Conservation (phyloP, 139 green algal species). For the Coccomyxa sp. region DNA sequence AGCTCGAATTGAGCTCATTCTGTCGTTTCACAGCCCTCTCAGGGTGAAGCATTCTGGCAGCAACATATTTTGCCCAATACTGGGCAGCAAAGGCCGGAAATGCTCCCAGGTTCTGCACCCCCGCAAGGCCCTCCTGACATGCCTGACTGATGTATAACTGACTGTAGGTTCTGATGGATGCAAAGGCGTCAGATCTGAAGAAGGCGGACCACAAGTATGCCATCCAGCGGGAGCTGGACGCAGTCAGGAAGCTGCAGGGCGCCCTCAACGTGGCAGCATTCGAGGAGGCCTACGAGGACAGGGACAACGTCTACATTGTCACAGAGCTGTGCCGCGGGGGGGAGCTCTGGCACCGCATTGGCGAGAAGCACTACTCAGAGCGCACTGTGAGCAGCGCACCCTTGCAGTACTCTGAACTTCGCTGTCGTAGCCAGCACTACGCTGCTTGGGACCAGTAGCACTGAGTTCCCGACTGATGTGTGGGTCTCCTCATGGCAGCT, state of each 20-base stretch:
- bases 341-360: slow-evolving; percentile 73
- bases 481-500: too few relatives aligned
- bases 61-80: too few relatives aligned
- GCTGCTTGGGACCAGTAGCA: too few relatives aligned
- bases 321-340: slow-evolving; percentile 83
- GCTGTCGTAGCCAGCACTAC: background rate
- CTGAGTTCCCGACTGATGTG: too few relatives aligned
- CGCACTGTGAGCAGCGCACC: slow-evolving; percentile 46
- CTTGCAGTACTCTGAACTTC: background rate
- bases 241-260: slow-evolving; percentile 62
- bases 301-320: slow-evolving; percentile 72
- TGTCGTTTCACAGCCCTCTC: too few relatives aligned
- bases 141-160: background rate
- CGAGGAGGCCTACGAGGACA: slow-evolving; percentile 76
- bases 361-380: slow-evolving; percentile 69
- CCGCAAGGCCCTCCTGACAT: background rate
- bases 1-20: too few relatives aligned
- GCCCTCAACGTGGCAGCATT: slow-evolving; percentile 80
- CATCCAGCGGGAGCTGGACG: slow-evolving; percentile 56
- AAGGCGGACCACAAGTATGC: slow-evolving; percentile 76
- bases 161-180: background rate
- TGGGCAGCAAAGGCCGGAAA: too few relatives aligned
- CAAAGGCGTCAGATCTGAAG: slow-evolving; percentile 49
- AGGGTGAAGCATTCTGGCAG: too few relatives aligned
- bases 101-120: too few relatives aligned